Conservation (phyloP, 73 alveolate genomes). For the Paramecium sonneborni region DNA sequence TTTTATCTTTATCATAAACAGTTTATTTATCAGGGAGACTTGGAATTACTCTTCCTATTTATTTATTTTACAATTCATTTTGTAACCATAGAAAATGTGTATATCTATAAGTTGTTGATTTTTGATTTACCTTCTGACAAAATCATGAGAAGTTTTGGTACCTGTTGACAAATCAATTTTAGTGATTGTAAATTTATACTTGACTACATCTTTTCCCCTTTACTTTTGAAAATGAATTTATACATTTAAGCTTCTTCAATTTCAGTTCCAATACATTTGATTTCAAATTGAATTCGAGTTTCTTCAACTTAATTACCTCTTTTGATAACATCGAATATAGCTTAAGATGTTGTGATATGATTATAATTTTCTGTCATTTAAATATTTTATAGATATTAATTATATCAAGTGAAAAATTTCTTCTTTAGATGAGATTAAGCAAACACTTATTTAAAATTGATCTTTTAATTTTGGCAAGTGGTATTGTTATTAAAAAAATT, state of each 20-base stretch:
- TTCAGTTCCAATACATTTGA: slow-evolving; percentile 14
- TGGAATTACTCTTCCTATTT: neutral
- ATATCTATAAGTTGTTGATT: neutral
- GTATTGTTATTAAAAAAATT: neutral
- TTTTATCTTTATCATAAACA: slow-evolving; percentile 4
- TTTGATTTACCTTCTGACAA: neutral
- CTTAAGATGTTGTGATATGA: neutral
- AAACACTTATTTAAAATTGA: slow-evolving; percentile 1
- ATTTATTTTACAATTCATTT: neutral
- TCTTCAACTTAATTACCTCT: neutral
- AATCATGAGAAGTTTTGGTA: neutral
- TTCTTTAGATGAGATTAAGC: slow-evolving; percentile 22
- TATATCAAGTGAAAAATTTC: slow-evolving; percentile 5
- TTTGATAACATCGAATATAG: neutral
- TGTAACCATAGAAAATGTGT: neutral
- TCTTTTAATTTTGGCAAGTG: neutral
- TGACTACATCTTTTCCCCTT: neutral
- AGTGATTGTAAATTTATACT: neutral
- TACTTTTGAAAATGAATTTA: neutral
- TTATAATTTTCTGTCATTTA: neutral
- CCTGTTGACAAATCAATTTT: neutral
- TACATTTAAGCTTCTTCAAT: neutral
- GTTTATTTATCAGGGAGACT: neutral
- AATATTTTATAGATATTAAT: neutral
- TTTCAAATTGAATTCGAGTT: neutral